phyloP scores from a whole-genome alignment of 805 yeast genomes.

The Cyberlindnera bimundalis region DNA sequence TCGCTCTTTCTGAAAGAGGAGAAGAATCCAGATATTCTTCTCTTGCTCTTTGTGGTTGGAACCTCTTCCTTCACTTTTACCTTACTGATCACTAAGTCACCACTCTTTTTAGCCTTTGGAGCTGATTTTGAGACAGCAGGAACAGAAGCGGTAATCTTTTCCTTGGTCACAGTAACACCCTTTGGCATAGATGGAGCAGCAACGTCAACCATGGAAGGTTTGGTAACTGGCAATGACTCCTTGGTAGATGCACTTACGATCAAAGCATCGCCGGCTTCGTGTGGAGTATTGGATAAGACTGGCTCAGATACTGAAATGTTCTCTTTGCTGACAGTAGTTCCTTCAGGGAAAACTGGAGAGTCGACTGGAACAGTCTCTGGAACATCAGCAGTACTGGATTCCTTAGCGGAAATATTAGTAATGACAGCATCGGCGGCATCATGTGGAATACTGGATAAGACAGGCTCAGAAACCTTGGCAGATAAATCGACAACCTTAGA shows the following conservation, averaged over 20 bases:
- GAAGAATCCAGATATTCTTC: slow-evolving; percentile 22
- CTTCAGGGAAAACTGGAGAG: slow-evolving; percentile 5
- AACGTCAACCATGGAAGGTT: neutral
- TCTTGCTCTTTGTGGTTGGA: slow-evolving; percentile 14
- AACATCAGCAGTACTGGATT: neutral
- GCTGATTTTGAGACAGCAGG: neutral
- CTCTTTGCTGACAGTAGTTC: neutral
- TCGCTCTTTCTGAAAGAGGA: slow-evolving; percentile 15
- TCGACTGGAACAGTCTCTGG: neutral
- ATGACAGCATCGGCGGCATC: slow-evolving; percentile 1
- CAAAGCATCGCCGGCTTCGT: slow-evolving; percentile 1
- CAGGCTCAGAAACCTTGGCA: slow-evolving; percentile 6
- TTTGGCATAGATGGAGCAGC: slow-evolving; percentile 2
- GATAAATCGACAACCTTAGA: slow-evolving; percentile 12
- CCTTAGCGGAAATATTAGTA: neutral
- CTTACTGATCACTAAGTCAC: slow-evolving; percentile 4
- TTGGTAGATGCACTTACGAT: neutral
- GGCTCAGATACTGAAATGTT: neutral
- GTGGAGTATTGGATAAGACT: neutral
- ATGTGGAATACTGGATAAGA: neutral
- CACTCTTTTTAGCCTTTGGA: neutral
- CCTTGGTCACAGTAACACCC: neutral
- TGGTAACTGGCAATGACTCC: slow-evolving; percentile 1
- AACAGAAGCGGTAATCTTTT: slow-evolving; percentile 1
- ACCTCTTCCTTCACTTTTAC: slow-evolving; percentile 2